Percentiles rank a stretch among this genome's conserved stretches.
Conservation (phyloP, 345 rosid species). For the Clausena lansium region DNA sequence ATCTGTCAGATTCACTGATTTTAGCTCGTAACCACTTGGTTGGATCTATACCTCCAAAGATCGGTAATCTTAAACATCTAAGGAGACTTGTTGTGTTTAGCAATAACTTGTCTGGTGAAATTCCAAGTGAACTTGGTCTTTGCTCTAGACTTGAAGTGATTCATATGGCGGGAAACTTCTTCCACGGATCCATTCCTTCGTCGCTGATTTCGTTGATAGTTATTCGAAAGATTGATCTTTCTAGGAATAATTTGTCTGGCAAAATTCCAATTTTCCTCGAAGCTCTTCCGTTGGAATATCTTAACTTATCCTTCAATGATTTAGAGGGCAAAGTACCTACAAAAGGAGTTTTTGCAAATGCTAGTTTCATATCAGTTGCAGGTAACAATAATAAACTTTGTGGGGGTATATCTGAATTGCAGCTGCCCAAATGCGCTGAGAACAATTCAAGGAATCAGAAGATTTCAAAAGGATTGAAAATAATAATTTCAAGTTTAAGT, state of each 20-base stretch:
- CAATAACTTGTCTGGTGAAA: background rate
- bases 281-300: no score
- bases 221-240: no score
- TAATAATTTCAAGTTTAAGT: background rate
- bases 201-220: conserved; percentile 5
- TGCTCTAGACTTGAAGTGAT: conserved; percentile 3
- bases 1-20: conserved; percentile 2
- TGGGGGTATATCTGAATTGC: no score
- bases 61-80: conserved; percentile 12
- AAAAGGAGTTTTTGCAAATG: no score
- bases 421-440: background rate
- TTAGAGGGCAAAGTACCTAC: no score
- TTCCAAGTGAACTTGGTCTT: conserved; percentile 5
- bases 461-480: background rate
- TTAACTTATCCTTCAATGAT: no score
- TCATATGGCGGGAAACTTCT: background rate
- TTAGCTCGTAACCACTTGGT: conserved; percentile 21
- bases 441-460: background rate
- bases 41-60: background rate
- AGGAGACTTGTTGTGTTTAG: no score
- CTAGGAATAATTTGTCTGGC: no score
- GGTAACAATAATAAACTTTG: no score
- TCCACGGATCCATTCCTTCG: conserved; percentile 10
- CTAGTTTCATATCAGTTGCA: no score
- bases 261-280: no score